Conservation (phyloP, 2,329 filamentous ascomycete genomes). For the Calonectria pauciramosa region DNA sequence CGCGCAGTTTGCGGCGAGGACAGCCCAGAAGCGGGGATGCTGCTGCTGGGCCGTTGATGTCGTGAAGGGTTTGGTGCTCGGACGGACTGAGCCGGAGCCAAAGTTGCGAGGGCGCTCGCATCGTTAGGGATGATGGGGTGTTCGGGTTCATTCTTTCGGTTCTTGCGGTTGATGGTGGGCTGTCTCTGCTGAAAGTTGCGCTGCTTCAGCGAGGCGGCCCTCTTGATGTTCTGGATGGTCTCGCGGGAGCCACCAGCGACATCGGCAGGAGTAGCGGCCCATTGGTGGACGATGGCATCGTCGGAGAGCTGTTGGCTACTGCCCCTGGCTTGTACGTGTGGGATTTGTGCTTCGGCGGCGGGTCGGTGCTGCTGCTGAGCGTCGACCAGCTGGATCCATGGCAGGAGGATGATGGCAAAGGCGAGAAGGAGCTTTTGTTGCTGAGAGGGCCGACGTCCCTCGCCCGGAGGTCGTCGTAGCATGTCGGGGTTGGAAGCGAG, state of each 20-base stretch:
- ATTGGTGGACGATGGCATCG: constrained; percentile 46
- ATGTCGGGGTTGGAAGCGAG: constrained; percentile 54
- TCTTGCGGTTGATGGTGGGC: constrained; percentile 47
- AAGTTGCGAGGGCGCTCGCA: constrained; percentile 97
- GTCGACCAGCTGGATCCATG: constrained; percentile 68
- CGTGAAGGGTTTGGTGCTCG: constrained; percentile 87
- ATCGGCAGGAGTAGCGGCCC: constrained; percentile 49
- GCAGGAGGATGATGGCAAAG: constrained; percentile 70
- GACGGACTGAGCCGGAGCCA: constrained; percentile 96
- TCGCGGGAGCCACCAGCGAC: constrained; percentile 47
- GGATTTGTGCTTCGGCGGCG: constrained; percentile 36
- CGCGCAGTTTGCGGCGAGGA: constrained; percentile 93
- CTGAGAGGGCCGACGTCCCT: constrained; percentile 63
- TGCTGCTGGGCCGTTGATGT: constrained; percentile 68
- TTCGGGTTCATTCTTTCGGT: constrained; percentile 48
- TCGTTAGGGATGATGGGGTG: constrained; percentile 66
- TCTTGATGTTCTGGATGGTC: constrained; percentile 46
- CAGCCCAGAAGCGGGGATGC: constrained; percentile 73
- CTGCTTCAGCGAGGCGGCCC: constrained; percentile 42
- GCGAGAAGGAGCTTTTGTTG: constrained; percentile 66
- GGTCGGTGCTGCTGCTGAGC: constrained; percentile 74
- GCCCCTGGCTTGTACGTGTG: constrained; percentile 38
- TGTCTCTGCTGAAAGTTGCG: constrained; percentile 41
- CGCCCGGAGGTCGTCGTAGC: constrained; percentile 75
- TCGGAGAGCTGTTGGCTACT: constrained; percentile 46